Evolutionary conservation across 2,329 filamentous ascomycete genomes (phyloP), one percentile per base, ranked within the genome.

Genomic region (Cryphonectria japonica): DNA sequence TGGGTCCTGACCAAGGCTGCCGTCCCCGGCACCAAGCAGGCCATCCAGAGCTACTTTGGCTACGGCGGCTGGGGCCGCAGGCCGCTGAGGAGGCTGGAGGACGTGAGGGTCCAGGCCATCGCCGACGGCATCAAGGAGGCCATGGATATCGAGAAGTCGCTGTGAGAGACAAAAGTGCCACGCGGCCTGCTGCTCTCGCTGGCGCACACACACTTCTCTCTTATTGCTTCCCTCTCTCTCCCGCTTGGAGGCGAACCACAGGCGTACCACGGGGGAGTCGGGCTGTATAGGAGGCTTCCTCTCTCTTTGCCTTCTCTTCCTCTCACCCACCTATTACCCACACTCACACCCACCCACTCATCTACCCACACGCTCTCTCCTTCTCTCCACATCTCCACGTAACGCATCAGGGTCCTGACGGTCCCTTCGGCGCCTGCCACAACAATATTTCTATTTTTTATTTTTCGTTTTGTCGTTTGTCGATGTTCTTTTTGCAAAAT

Each of bases 11-110:
- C 93, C 73, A 94, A 94, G 83, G 86, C 91, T 0, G 92, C 92
- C 62, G 94, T 96, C 76, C 91, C 93, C 0, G 93, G 93, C n/a
- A 96, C 94, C 32, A 97, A 97, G 86, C 89, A 88, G 75, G 93
- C 92, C 14, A 90, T 97, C 76, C 90, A 96, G 83, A 89, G 85
- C 75, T 94, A 94, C 80, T 94, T 89, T 78, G 93, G 93, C 65
- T 97, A 97, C 79, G 93, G 93, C 39, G 92, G 92, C 3, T 89
- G 89, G 79, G 92, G 93, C 6, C 87, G 94, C 72, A 85, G 87
- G 76, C 93, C 93, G 67, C 85, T 95, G 75, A 91, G 90, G 85
- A 85, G 89, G 72, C 81, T 93, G 66, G 85, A 88, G 57, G 81
- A 89, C 76, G 88, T 86, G 54, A 84, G 84, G 77, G 83, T 87